Base-by-base conservation (phyloP, 2,329 filamentous ascomycete genomes). In the Ampelomyces quisqualis region DNA sequence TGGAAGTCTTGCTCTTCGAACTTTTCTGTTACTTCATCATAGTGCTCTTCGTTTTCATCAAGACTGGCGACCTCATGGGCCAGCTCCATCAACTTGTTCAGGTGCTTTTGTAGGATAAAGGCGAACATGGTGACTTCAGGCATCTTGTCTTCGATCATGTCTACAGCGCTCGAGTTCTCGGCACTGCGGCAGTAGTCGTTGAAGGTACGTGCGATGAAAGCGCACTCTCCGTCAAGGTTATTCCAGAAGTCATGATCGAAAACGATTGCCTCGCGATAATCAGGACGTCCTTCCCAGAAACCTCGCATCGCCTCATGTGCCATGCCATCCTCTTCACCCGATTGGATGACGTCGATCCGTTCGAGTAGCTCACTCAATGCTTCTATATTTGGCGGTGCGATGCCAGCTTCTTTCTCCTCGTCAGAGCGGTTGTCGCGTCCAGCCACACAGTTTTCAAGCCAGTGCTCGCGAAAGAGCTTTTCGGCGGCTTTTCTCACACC, bases 371-470 rank as follows among this genome's bases (percentile, higher is more conserved):
- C 93, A 3, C 93, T 78, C 5, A 98, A 75, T 0, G 86, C 90
- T n/a, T 91, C 85, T 7, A 93, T 79, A 45, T 78, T 91, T 7
- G 66, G 67, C 5, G 64, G 60, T 2, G 57, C 55, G 13, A 59
- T 46, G 23, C 60, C 55, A 10, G 56, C 77, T 1, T 79, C 77
- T 5, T 79, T 71, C 32, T 75, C 73, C 4, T 77, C 76, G 33
- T 77, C 77, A 20, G 78, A 78, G 7, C 81, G 80, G 13, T 76
- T 75, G 24, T 83, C 78, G 6, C 77, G 73, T 1, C 79, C 76
- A 2, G 85, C 85, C 5, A 87, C 90, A 57, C 90, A 96, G 61
- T 97, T 89, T 62, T 97, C 91, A 47, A 98, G 91, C 93, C 93
- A 98, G n/a, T 89, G 82, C 62, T 96, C 90, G 47, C 86, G 83